These are phyloP conservation scores for Musa schizocarpa DNA, from an alignment of 176 grass and related monocot species.

Conservation along the genomic window DNA sequence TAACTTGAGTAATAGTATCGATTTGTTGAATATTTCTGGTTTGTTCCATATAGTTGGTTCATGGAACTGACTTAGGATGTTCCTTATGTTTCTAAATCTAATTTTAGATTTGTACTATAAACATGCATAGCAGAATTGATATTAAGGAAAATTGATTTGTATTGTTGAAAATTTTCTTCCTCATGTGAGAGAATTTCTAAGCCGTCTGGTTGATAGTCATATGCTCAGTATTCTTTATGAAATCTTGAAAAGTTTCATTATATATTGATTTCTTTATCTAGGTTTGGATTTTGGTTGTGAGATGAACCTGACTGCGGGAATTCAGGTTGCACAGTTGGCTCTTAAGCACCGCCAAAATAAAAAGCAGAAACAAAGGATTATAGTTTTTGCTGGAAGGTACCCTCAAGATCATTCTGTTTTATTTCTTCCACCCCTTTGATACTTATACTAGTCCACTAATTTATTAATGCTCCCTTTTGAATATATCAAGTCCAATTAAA, in stretches of 20 bases:
- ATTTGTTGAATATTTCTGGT: no score
- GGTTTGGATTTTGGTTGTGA: conserved; percentile 91
- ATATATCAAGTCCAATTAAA: conserved; percentile 56
- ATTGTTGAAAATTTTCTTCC: no score
- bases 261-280: conserved; percentile 10
- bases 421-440: background rate
- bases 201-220: background rate
- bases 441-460: background rate
- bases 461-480: conserved; percentile 5
- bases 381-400: conserved; percentile 98
- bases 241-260: background rate
- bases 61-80: no score
- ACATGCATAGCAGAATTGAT: no score
- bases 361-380: conserved; percentile 97
- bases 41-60: no score
- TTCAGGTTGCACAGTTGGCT: conserved; percentile 91
- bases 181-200: background rate
- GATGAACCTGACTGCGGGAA: conserved; percentile 76
- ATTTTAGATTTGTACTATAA: no score
- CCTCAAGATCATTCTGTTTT: background rate
- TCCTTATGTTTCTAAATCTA: no score
- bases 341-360: conserved; percentile 99
- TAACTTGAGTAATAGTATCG: no score
- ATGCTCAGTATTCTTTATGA: background rate
- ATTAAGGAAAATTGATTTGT: no score